Percentiles rank a stretch among this genome's conserved stretches.
phyloP scores from a whole-genome alignment of 352 stramenopile species.

The Aphanomyces astaci region DNA sequence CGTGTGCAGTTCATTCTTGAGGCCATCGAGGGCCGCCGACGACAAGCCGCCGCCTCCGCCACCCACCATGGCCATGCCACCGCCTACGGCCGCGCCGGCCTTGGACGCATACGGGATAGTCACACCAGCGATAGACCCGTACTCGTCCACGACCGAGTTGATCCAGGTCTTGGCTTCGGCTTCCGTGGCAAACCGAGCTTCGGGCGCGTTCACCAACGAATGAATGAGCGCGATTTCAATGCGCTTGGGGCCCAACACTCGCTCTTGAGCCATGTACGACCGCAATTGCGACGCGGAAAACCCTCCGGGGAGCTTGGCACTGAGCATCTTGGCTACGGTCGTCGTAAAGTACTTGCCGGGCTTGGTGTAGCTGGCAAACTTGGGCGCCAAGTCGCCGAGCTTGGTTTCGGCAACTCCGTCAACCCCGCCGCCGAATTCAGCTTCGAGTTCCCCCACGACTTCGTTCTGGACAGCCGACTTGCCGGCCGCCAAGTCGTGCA shows the following conservation, averaged over 20 bases:
- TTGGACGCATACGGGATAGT: constrained; percentile 45
- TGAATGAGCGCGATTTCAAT: constrained; percentile 78
- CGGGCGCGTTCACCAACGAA: constrained; percentile 54
- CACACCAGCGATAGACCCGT: constrained; percentile 49
- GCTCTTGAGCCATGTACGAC: constrained; percentile 58
- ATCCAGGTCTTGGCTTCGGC: constrained; percentile 69
- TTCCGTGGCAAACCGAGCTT: constrained; percentile 57
- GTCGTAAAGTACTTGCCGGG: constrained; percentile 65
- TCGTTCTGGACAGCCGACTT: constrained; percentile 87
- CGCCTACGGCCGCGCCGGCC: constrained; percentile 29
- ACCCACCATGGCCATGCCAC: constrained; percentile 23
- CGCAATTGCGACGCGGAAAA: constrained; percentile 72
- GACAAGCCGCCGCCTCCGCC: constrained; percentile 21
- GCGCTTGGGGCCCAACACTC: constrained; percentile 56
- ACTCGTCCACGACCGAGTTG: constrained; percentile 67
- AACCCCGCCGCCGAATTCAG: constrained; percentile 70
- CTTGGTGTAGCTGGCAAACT: constrained; percentile 58
- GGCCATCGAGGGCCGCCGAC: constrained; percentile 33
- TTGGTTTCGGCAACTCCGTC: constrained; percentile 76
- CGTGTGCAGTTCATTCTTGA: constrained; percentile 46
- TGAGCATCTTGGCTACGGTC: constrained; percentile 73
- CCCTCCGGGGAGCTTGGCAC: constrained; percentile 72
- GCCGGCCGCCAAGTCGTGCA: constrained; percentile 71
- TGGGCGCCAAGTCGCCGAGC: constrained; percentile 54
- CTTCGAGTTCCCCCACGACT: constrained; percentile 76